A percentile compares a stretch with the other conserved stretches of the same genome.
Evolutionary conservation across 176 grass and related monocot genomes (phyloP).

Genomic region (Phragmites australis): DNA sequence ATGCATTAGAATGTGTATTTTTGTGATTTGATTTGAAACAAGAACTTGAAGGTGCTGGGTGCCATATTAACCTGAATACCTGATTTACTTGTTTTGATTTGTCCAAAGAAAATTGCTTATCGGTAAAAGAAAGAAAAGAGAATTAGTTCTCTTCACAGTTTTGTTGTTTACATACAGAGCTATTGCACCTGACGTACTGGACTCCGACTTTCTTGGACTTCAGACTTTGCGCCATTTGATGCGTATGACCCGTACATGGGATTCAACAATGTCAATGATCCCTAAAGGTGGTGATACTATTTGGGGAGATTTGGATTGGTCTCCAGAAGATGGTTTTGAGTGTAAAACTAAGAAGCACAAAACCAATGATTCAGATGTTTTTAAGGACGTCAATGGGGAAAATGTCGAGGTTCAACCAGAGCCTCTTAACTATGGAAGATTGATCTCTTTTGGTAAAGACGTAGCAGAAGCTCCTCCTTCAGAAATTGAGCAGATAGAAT

Average conservation of each 20-base stretch:
- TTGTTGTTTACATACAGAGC: conserved; percentile 56
- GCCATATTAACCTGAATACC: background rate
- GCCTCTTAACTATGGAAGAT: conserved; percentile 75
- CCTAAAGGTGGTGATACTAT: conserved; percentile 99
- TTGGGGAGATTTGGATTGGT: conserved; percentile 87
- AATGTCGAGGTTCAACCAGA: conserved; percentile 39
- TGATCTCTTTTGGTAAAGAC: conserved; percentile 89
- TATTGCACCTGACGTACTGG: conserved; percentile 86
- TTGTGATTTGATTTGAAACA: conserved; percentile 27
- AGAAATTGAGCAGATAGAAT: conserved; percentile 77
- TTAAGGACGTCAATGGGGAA: conserved; percentile 46
- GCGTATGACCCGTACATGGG: conserved; percentile 99
- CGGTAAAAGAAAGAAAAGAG: background rate
- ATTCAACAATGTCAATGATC: conserved; percentile 98
- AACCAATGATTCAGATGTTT: conserved; percentile 53
- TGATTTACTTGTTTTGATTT: conserved; percentile 6
- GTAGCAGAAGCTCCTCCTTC: conserved; percentile 59
- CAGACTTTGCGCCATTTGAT: conserved; percentile 96
- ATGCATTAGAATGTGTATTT: background rate
- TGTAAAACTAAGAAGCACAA: conserved; percentile 78
- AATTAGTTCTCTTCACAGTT: conserved; percentile 1
- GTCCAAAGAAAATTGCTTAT: background rate
- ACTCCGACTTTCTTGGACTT: conserved; percentile 85
- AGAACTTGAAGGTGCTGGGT: conserved; percentile 3
- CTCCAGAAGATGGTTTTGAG: conserved; percentile 70